Percentiles rank a stretch among this genome's conserved stretches.
Conservation (phyloP, 495 filamentous ascomycete species). For the Recurvomyces mirabilis region DNA sequence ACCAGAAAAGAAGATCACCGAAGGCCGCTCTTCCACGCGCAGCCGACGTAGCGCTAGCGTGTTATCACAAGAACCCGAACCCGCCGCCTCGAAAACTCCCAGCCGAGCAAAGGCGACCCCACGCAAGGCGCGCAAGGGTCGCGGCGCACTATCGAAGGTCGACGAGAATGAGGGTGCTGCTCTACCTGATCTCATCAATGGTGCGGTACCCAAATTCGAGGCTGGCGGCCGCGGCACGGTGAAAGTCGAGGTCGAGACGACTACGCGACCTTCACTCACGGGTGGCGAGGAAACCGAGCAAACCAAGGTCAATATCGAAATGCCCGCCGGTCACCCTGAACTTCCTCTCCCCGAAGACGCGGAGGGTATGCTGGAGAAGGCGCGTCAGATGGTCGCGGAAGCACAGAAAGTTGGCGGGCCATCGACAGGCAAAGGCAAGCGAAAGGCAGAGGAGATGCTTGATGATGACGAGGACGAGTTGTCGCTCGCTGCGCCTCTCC, state of each 20-base stretch:
- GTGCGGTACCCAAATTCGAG: conserved; percentile 1
- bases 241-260: conserved; percentile 52
- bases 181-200: conserved; percentile 17
- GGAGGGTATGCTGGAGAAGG: conserved; percentile 69
- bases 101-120: conserved; percentile 47
- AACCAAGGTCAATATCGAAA: conserved; percentile 70
- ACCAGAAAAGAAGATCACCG: conserved; percentile 27
- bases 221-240: conserved; percentile 33
- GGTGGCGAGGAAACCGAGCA: conserved; percentile 53
- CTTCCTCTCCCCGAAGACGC: conserved; percentile 63
- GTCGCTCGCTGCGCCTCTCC: conserved; percentile 33
- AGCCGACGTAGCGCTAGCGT: conserved; percentile 30
- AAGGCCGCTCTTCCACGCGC: conserved; percentile 33
- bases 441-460: conserved; percentile 69
- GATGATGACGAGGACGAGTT: conserved; percentile 46
- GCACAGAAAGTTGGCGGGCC: conserved; percentile 49
- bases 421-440: conserved; percentile 46
- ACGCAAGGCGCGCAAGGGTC: conserved; percentile 59
- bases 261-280: conserved; percentile 41
- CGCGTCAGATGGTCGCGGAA: conserved; percentile 80
- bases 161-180: conserved; percentile 4
- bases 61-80: conserved; percentile 45
- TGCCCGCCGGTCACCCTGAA: conserved; percentile 54
- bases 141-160: conserved; percentile 37
- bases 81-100: conserved; percentile 39